phyloP scores from a whole-genome alignment of 2,329 filamentous ascomycete genomes.

The Chaetomiaceae sp. region DNA sequence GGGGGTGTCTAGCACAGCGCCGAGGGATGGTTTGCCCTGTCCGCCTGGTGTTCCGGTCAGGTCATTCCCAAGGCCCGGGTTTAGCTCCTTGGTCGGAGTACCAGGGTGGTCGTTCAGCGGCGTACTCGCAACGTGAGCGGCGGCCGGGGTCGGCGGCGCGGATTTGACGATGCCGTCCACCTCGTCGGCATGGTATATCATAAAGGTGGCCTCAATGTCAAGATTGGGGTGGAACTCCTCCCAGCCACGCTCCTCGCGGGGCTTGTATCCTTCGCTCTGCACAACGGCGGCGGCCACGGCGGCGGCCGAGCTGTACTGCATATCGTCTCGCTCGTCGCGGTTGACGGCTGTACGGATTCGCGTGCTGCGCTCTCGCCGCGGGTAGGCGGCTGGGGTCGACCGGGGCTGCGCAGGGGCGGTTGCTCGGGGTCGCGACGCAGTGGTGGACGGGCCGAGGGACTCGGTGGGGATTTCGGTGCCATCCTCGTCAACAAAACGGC shows the following conservation, averaged over 20 bases:
- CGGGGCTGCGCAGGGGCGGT: slow-evolving; percentile 43
- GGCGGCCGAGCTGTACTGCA: slow-evolving; percentile 79
- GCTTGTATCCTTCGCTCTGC: slow-evolving; percentile 94
- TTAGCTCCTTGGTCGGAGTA: slow-evolving; percentile 43
- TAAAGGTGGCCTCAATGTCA: slow-evolving; percentile 76
- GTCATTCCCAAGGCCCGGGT: slow-evolving; percentile 35
- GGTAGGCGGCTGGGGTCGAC: slow-evolving; percentile 40
- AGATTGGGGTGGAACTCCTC: slow-evolving; percentile 96
- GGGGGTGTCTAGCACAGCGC: slow-evolving; percentile 30
- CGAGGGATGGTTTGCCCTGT: slow-evolving; percentile 28
- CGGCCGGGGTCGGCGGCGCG: slow-evolving; percentile 31
- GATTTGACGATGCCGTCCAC: slow-evolving; percentile 67
- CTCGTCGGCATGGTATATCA: slow-evolving; percentile 74
- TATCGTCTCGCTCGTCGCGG: slow-evolving; percentile 48
- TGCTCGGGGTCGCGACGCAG: slow-evolving; percentile 44
- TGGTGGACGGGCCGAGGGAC: slow-evolving; percentile 44
- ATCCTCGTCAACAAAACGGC: slow-evolving; percentile 72
- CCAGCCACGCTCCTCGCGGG: slow-evolving; percentile 92
- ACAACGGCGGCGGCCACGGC: slow-evolving; percentile 82
- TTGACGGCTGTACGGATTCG: slow-evolving; percentile 48
- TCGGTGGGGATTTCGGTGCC: slow-evolving; percentile 52
- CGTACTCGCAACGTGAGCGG: slow-evolving; percentile 28
- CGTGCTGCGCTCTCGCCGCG: slow-evolving; percentile 52
- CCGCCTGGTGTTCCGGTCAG: slow-evolving; percentile 38
- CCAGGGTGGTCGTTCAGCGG: slow-evolving; percentile 38